phyloP scores from a whole-genome alignment of 805 yeast species.

The Wickerhamiella qilinensis region DNA sequence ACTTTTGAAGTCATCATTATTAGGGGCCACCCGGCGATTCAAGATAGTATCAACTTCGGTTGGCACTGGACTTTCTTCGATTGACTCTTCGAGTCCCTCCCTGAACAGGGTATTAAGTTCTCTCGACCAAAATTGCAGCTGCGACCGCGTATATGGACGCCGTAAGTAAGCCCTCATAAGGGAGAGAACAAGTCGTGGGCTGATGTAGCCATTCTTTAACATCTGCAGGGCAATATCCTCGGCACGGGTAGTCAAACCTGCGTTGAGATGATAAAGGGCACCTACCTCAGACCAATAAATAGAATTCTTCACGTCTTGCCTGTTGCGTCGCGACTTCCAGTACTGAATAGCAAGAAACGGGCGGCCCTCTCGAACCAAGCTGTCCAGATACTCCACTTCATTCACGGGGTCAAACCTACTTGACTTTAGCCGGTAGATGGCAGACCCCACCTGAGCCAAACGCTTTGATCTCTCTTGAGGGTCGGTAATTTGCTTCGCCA shows the following conservation, averaged over 20 bases:
- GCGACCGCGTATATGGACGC: too few species aligned
- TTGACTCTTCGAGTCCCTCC: too few species aligned
- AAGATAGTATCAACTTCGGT: too few species aligned
- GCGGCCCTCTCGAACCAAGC: slow-evolving; percentile 9
- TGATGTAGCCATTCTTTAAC: not conserved
- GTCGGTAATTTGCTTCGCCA: slow-evolving; percentile 9
- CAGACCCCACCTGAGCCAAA: slow-evolving; percentile 8
- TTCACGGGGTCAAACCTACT: slow-evolving; percentile 17
- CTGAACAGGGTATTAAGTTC: too few species aligned
- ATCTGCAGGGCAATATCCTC: slow-evolving; percentile 6
- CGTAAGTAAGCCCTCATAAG: slow-evolving; percentile 3
- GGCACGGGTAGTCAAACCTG: slow-evolving; percentile 9
- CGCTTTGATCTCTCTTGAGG: slow-evolving; percentile 2
- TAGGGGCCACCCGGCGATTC: not conserved
- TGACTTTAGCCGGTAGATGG: slow-evolving; percentile 9
- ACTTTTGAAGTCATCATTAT: not conserved
- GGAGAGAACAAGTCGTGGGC: slow-evolving; percentile 6
- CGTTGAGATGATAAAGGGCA: slow-evolving; percentile 12
- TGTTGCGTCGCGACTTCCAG: slow-evolving; percentile 10
- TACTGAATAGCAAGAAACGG: slow-evolving; percentile 9
- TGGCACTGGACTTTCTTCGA: too few species aligned
- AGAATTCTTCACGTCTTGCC: slow-evolving; percentile 8
- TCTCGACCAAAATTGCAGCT: not conserved
- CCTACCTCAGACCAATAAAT: slow-evolving; percentile 15
- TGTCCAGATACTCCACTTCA: slow-evolving; percentile 16